Conservation (phyloP, 495 filamentous ascomycete species). For the Lophium mytilinum region DNA sequence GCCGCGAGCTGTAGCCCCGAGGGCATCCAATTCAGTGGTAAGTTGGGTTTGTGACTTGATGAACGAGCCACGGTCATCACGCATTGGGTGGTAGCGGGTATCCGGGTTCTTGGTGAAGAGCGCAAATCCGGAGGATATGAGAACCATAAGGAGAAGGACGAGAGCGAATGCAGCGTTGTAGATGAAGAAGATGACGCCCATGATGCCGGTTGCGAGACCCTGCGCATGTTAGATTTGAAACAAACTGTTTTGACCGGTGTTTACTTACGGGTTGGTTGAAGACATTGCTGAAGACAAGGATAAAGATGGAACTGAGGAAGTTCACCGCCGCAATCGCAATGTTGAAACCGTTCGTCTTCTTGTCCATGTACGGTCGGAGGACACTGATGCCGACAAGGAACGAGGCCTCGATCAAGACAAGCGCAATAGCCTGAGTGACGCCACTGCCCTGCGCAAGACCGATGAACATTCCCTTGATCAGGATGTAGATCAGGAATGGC, state of each 20-base stretch:
- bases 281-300: constrained; percentile 92
- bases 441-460: constrained; percentile 67
- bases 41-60: constrained; percentile 96
- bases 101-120: constrained; percentile 93
- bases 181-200: constrained; percentile 91
- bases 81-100: constrained; percentile 92
- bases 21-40: constrained; percentile 82
- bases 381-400: constrained; percentile 73
- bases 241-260: neutral
- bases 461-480: constrained; percentile 88
- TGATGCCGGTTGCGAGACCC: constrained; percentile 78
- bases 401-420: constrained; percentile 77
- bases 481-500: constrained; percentile 66
- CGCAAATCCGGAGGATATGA: constrained; percentile 74
- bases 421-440: constrained; percentile 73
- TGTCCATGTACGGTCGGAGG: constrained; percentile 96
- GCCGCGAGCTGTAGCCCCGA: constrained; percentile 86
- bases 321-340: constrained; percentile 86
- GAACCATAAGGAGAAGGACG: constrained; percentile 77
- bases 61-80: constrained; percentile 91
- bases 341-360: constrained; percentile 96
- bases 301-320: constrained; percentile 83
- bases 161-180: constrained; percentile 82
- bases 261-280: constrained; percentile 77
- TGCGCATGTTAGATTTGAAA: constrained; percentile 27